Base-by-base conservation (phyloP, 495 filamentous ascomycete species). In the Aspergillus conjunctus region DNA sequence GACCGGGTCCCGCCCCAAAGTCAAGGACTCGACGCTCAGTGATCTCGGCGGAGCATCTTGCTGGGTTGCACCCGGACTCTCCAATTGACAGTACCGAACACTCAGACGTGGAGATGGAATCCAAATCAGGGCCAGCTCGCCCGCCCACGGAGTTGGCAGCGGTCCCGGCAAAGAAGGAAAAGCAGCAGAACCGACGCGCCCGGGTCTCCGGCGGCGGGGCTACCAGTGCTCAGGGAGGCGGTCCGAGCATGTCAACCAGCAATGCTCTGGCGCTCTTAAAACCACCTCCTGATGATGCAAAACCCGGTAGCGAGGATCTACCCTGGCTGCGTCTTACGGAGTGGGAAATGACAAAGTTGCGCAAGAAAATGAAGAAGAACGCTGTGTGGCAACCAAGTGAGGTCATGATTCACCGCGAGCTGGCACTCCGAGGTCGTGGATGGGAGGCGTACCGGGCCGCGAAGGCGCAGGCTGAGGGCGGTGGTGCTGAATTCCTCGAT, bases 321-420 rank as follows among this genome's bases (percentile, higher is more conserved):
- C 94, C 94, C 0, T 98, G 94, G 94, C 81, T 93, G 61, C 88
- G 91, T 54, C 81, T 98, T 41, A 97, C 92, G 0, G 85, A 88
- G 26, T 97, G 87, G 74, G 94, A 98, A 66, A 91, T 98, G 77
- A 93, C 91, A 4, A 87, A 87, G 52, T 79, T 98, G 14, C 83
- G 94, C 49, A 98, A 98, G 76, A 84, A 91, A 54, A 98, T 98
- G 94, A 98, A 98, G 79, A 98, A 98, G 83, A 98, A 98, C 66
- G 90, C 93, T 0, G 86, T 92, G 7, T 98, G 94, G 94, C 87
- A 87, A 39, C 94, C 94, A 0, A 96, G 91, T 65, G 91, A 95
- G 61, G 96, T 95, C 0, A 98, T 98, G 94, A 93, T 98, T 46
- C 84, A 91, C 21, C 85, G 93, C 12, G 92, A 98, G 71, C 82